Conservation (phyloP, 2,329 filamentous ascomycete species). For the Ciborinia camelliae region DNA sequence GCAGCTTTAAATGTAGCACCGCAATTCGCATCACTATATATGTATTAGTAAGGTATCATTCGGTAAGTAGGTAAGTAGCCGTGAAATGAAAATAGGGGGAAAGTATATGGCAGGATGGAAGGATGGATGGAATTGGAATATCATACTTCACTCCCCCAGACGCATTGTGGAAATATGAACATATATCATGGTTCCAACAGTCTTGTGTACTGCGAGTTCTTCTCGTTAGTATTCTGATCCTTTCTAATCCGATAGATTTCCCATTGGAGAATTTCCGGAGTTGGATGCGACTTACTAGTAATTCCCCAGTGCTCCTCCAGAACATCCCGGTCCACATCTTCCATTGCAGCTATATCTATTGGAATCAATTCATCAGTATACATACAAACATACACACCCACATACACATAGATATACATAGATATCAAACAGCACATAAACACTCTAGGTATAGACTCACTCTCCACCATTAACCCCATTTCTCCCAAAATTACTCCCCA, state of each 20-base stretch:
- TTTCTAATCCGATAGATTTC: too few species aligned
- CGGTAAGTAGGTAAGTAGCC: not conserved
- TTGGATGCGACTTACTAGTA: constrained; percentile 43
- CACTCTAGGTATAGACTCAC: too few species aligned
- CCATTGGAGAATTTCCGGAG: too few species aligned
- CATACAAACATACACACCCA: too few species aligned
- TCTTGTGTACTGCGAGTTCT: constrained; percentile 41
- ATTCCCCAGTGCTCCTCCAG: constrained; percentile 44
- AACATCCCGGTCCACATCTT: constrained; percentile 47
- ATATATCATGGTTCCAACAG: constrained; percentile 50
- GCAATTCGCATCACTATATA: constrained; percentile 47
- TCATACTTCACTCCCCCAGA: constrained; percentile 47
- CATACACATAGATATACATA: not conserved
- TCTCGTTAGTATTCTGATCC: not conserved
- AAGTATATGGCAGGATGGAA: too few species aligned
- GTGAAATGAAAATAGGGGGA: too few species aligned
- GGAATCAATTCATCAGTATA: not conserved
- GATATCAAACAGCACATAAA: too few species aligned
- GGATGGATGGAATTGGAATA: too few species aligned
- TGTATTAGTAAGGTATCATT: too few species aligned
- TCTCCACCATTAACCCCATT: too few species aligned
- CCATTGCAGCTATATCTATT: constrained; percentile 49
- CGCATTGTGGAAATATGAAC: constrained; percentile 49
- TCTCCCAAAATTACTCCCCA: too few species aligned
- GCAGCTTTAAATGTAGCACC: constrained; percentile 45